Evolutionary conservation across 2,329 filamentous ascomycete species (phyloP), one percentile per base, ranked within the genome.

Genomic region (Penicillium griseofulvum): DNA sequence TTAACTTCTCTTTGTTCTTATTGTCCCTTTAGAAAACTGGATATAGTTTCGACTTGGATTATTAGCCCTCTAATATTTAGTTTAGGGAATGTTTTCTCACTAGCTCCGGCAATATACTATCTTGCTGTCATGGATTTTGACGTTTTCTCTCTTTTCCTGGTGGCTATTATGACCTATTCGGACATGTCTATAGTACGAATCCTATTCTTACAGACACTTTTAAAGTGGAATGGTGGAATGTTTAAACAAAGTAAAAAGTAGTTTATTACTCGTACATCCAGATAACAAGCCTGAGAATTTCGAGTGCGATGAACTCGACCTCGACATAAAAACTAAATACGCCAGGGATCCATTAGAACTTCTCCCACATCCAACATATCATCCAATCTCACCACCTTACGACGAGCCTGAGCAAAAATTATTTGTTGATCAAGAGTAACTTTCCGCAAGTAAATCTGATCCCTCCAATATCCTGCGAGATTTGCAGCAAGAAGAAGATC

Each of bases 331-430:
- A 28, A 2, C n/a, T 41, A 49, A 8, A 49, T 41, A 9, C 17
- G 4, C 46, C 46, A 49, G 19, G 36, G 36, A 22, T 50, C 37
- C 48, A 50, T 50, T 10, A 50, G 6, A 14, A 24, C 16, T 16
- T 22, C 28, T 14, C 48, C 38, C 5, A 50, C 48, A 26, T 50
- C 48, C n/a, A 50, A n/a, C 48, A 50, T 50, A 4, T 50, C 48
- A 19, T 28, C 28, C 14, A 44, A 9, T 5, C 16, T 19, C 7
- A n/a, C 7, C 14, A 2, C 4, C 16, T 50, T 43, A 24, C 28
- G 28, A 17, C 36, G 28, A 17, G 22, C 43, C 1, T 31, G 29
- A 16, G 24, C 48, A 19, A 50, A 50, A 14, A 50, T 28, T 19
- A 50, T 31, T 2, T 17, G 19, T 19, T 34, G 39, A 26, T 50